Conservation (phyloP, 2,329 filamentous ascomycete species). For the Microcyclospora tardicrescens region DNA sequence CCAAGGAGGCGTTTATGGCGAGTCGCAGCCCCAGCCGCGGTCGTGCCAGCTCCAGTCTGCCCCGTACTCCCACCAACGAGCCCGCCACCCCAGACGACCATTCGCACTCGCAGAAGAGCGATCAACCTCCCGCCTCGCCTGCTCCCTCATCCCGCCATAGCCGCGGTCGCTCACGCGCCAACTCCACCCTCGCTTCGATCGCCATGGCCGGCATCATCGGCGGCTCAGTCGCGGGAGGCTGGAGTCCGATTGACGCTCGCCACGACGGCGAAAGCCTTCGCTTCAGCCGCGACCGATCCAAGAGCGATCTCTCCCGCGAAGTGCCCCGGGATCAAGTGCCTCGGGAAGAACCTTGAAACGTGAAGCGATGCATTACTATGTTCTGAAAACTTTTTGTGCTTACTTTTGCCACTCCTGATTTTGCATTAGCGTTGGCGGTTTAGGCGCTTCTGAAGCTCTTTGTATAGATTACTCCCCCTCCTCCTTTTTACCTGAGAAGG, state of each 20-base stretch:
- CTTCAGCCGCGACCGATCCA: constrained; percentile 25
- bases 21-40: constrained; percentile 49
- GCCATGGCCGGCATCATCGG: constrained; percentile 78
- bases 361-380: constrained; percentile 9
- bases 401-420: too few species aligned
- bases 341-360: constrained; percentile 1
- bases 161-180: constrained; percentile 53
- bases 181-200: constrained; percentile 59
- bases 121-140: constrained; percentile 29
- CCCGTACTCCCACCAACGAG: constrained; percentile 51
- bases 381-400: constrained; percentile 17
- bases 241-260: constrained; percentile 54
- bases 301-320: constrained; percentile 8
- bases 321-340: not conserved
- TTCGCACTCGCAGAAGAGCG: constrained; percentile 12
- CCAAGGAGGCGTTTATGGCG: constrained; percentile 54
- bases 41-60: constrained; percentile 50
- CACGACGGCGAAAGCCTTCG: constrained; percentile 28
- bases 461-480: too few species aligned
- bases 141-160: constrained; percentile 31
- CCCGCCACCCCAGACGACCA: constrained; percentile 26
- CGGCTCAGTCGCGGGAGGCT: constrained; percentile 57
- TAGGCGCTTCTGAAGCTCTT: too few species aligned
- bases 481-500: too few species aligned
- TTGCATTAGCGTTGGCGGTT: too few species aligned